A percentile compares a stretch with the other conserved stretches of the same genome.
These are phyloP conservation scores for Mucor sp. DNA, from an alignment of 371 early-diverging fungal species.

Conservation along the genomic window DNA sequence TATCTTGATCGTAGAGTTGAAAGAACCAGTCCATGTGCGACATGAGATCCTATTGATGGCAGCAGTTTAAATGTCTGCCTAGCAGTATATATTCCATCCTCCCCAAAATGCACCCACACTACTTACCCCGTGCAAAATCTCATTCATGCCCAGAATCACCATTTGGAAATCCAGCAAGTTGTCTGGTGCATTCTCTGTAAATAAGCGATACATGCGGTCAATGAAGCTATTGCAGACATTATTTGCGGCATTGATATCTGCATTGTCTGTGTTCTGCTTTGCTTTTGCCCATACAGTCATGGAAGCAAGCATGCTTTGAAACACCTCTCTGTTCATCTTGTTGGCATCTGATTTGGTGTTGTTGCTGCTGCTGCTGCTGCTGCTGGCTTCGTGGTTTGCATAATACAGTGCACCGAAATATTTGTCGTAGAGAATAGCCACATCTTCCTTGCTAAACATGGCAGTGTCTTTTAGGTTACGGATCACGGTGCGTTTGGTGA, in stretches of 20 bases:
- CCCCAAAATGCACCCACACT: not conserved
- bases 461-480: conserved; percentile 77
- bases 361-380: conserved; percentile 11
- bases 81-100: too few species aligned
- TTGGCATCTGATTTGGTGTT: conserved; percentile 16
- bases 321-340: conserved; percentile 39
- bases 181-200: conserved; percentile 48
- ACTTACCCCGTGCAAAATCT: conserved; percentile 66
- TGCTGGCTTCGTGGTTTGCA: conserved; percentile 39
- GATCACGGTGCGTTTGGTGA: conserved; percentile 86
- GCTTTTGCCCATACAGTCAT: conserved; percentile 38
- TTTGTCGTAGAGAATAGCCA: conserved; percentile 88
- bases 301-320: conserved; percentile 37
- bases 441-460: conserved; percentile 83
- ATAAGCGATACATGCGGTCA: conserved; percentile 45
- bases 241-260: conserved; percentile 8
- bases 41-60: conserved; percentile 70
- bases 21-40: conserved; percentile 80
- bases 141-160: conserved; percentile 71
- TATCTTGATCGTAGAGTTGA: conserved; percentile 72
- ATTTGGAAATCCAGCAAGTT: conserved; percentile 68
- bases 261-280: conserved; percentile 9
- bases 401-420: conserved; percentile 86
- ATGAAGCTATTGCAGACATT: conserved; percentile 34
- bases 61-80: too few species aligned